A percentile compares a stretch with the other conserved stretches of the same genome.
These are phyloP conservation scores for Diaporthe eres DNA, from an alignment of 2,329 filamentous ascomycete genomes.

Conservation along the genomic window DNA sequence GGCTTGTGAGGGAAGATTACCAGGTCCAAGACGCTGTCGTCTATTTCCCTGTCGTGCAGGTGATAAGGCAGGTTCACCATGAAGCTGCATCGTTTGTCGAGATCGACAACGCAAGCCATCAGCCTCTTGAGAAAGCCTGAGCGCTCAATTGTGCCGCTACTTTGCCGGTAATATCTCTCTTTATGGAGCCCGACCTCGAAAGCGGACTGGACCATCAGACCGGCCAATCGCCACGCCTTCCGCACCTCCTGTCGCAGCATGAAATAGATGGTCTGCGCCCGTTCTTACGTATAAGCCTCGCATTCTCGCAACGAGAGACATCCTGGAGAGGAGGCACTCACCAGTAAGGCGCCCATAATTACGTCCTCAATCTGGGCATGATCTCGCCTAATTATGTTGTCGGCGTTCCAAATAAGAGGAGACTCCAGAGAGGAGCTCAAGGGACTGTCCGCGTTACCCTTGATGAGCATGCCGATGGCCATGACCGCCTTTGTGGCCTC, in stretches of 20 bases:
- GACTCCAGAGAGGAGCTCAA: slow-evolving; percentile 4
- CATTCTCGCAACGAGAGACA: background rate
- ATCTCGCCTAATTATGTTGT: slow-evolving; percentile 5
- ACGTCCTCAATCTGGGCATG: slow-evolving; percentile 9
- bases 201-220: slow-evolving; percentile 6
- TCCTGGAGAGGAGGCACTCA: background rate
- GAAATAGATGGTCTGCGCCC: background rate
- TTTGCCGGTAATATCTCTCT: background rate
- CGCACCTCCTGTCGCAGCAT: slow-evolving; percentile 1
- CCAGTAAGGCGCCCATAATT: background rate
- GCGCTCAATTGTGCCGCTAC: background rate
- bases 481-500: slow-evolving; percentile 16
- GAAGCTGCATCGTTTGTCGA: slow-evolving; percentile 17
- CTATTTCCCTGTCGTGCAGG: slow-evolving; percentile 1
- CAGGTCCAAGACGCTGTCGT: slow-evolving; percentile 15
- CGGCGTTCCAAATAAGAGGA: slow-evolving; percentile 11
- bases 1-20: background rate
- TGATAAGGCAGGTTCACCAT: slow-evolving; percentile 1
- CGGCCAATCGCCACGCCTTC: slow-evolving; percentile 7
- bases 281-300: background rate
- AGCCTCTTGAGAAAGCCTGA: background rate
- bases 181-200: slow-evolving; percentile 16
- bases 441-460: background rate
- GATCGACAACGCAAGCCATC: slow-evolving; percentile 11
- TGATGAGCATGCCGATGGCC: slow-evolving; percentile 12